Evolutionary conservation across 2,329 filamentous ascomycete genomes (phyloP), one percentile per base, ranked within the genome.

Genomic region (Dendrostoma leiphaemia): DNA sequence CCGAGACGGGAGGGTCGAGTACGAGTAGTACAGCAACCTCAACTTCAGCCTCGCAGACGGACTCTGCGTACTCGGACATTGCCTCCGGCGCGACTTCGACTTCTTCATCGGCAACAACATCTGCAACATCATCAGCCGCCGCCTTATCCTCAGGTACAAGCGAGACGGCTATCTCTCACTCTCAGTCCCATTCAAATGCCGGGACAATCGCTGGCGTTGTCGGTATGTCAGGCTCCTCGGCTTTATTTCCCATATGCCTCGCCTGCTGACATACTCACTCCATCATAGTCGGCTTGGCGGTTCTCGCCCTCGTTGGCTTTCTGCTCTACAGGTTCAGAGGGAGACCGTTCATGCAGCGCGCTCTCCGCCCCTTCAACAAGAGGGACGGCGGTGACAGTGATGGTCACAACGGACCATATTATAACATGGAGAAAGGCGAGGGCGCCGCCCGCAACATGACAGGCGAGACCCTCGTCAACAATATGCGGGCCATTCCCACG

Each of bases 171-270:
- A 43, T 13, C 3, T 23, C 34, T n/a, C 47, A 28, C n/a, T 8
- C n/a, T n/a, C n/a, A n/a, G n/a, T 41, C 34, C 17, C 24, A 38
- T 15, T 41, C 47, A 7, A 21, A 51, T 6, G 48, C 48, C 2
- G 48, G 48, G 23, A 38, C 34, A 6, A 51, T 51, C n/a, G 48
- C 48, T 34, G 48, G 48, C 32, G 48, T 43, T 7, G 21, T 43
- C 13, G 37, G 48, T 51, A 43, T 15, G 48, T 7, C 6, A n/a
- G 7, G 13, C 8, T 15, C 7, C 29, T 13, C 6, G 12, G 12
- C 28, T 19, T 26, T 13, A 12, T 40, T n/a, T 15, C 12, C 7
- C 4, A 12, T 17, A 31, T 10, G 17, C 8, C 28, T 2, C 8
- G 32, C 7, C 8, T 43, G 21, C 48, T 41, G 23, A 50, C 5